A percentile compares a stretch with the other conserved stretches of the same genome.
Conservation (phyloP, 352 stramenopile species). For the Detonula confervacea region DNA sequence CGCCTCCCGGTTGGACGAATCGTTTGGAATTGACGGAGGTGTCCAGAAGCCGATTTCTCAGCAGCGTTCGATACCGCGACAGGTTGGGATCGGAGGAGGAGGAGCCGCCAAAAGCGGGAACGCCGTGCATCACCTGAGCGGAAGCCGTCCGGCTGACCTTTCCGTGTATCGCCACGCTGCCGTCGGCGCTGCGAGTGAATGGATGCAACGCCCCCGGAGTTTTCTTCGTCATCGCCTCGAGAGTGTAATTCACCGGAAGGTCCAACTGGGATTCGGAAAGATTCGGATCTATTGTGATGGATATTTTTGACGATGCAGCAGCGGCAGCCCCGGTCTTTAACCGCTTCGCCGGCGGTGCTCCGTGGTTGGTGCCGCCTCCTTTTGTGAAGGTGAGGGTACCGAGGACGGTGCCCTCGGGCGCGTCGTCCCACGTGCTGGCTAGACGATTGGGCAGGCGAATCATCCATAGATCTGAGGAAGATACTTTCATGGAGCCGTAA, state of each 20-base stretch:
- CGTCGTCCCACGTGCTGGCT: constrained; percentile 63
- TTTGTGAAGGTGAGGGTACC: constrained; percentile 83
- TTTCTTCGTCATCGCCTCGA: constrained; percentile 82
- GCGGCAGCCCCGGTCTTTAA: constrained; percentile 16
- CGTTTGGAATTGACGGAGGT: constrained; percentile 71
- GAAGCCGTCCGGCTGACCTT: constrained; percentile 70
- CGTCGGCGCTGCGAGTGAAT: constrained; percentile 69
- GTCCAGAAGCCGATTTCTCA: constrained; percentile 73
- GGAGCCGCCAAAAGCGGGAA: not conserved
- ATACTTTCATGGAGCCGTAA: constrained; percentile 41
- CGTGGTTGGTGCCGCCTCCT: constrained; percentile 30
- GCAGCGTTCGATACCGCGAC: constrained; percentile 65
- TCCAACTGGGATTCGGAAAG: constrained; percentile 42
- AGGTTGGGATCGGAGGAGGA: constrained; percentile 16
- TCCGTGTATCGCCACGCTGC: constrained; percentile 69
- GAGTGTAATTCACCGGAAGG: constrained; percentile 76
- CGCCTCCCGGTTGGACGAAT: constrained; percentile 76
- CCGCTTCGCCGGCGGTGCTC: constrained; percentile 30
- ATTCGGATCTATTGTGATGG: constrained; percentile 35
- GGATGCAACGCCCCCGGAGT: constrained; percentile 70
- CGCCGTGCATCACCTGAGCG: constrained; percentile 60
- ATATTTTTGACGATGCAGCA: constrained; percentile 49
- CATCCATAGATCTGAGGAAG: constrained; percentile 51
- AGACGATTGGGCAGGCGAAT: constrained; percentile 63
- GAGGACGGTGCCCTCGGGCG: constrained; percentile 71